Base-by-base conservation (phyloP, 441 rosid genomes). In the Metrosideros polymorpha region DNA sequence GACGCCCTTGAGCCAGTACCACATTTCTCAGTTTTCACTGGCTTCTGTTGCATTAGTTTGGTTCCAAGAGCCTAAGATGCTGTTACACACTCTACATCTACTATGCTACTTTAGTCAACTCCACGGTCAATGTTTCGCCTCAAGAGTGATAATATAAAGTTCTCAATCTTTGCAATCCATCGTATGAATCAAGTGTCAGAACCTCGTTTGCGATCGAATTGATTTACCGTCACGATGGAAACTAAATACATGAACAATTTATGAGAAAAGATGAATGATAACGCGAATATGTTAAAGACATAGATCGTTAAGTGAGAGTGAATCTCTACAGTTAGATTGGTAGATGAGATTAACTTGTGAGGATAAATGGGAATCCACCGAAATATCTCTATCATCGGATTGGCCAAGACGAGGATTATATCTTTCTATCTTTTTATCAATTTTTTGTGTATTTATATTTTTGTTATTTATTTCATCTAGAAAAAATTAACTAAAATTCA, bases 1-100 rank as follows among this genome's bases (percentile, higher is more conserved):
- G 94, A 90, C 94, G 94, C 82, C 83, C 86, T 52, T 94, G 90
- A 90, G 8, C 32, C 47, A 14, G 13, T 7, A 82, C 77, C 77
- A 35, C 27, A 32, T 32, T 63, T 63, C 76, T 32, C 14, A 63
- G 45, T 35, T 66, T 66, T 66, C 77, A 35, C 79, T 0, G n/a
- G 79, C 15, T 35, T 66, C 8, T 39, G 79, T 19, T 19, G 79
- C 79, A 22, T 22, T 39, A 66, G n/a, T 24, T 66, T 35, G 2
- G 79, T 35, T 22, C 79, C 45, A 66, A 24, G n/a, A 35, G 79
- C 79, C 79, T 19, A 35, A 66, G 79, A 32, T 66, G 47, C 47
- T 10, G 47, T 66, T 42, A 5, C 27, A 18, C 39, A 18, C 45
- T 32, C 71, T 66, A 35, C 79, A 66, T 66, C 47, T 66, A 19